Percentiles rank a stretch among this genome's conserved stretches.
These are phyloP conservation scores for Fomitopsis schrenkii DNA, from an alignment of 1,284 basidiomycete genomes.

Conservation along the genomic window DNA sequence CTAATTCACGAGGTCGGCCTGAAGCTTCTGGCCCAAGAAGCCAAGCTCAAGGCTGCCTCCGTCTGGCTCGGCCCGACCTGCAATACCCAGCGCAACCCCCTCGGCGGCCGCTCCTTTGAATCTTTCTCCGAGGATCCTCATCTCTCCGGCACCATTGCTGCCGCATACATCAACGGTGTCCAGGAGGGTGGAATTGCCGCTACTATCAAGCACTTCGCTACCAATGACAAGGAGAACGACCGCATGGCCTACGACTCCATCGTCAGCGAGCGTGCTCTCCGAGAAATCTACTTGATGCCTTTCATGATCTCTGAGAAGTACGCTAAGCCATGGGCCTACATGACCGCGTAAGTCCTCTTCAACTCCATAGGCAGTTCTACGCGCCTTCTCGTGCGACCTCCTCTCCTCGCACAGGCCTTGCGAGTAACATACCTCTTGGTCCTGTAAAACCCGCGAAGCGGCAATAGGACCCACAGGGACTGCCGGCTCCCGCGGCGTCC, in stretches of 20 bases:
- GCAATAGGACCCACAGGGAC: neutral
- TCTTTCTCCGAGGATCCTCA: constrained; percentile 81
- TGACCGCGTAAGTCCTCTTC: constrained; percentile 55
- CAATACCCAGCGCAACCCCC: constrained; percentile 76
- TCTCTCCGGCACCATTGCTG: constrained; percentile 64
- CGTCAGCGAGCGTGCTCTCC: constrained; percentile 63
- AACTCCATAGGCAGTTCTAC: neutral
- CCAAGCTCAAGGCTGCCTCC: constrained; percentile 65
- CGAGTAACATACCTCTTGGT: neutral
- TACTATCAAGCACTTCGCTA: constrained; percentile 71
- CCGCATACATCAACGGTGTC: constrained; percentile 71
- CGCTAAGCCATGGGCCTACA: constrained; percentile 65
- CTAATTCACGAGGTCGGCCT: constrained; percentile 61
- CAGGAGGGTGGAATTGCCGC: constrained; percentile 70
- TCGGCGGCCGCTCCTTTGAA: constrained; percentile 75
- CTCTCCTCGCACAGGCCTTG: neutral
- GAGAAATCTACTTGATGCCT: constrained; percentile 71
- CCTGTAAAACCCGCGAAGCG: neutral
- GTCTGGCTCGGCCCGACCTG: constrained; percentile 74
- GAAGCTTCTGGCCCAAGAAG: constrained; percentile 67
- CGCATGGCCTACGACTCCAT: constrained; percentile 60
- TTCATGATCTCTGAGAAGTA: constrained; percentile 81
- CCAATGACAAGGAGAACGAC: constrained; percentile 73
- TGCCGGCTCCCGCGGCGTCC: neutral
- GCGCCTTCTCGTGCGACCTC: neutral